Percentiles rank a stretch among this genome's conserved stretches.
Conservation (phyloP, 345 rosid species). For the Linum lewisii region DNA sequence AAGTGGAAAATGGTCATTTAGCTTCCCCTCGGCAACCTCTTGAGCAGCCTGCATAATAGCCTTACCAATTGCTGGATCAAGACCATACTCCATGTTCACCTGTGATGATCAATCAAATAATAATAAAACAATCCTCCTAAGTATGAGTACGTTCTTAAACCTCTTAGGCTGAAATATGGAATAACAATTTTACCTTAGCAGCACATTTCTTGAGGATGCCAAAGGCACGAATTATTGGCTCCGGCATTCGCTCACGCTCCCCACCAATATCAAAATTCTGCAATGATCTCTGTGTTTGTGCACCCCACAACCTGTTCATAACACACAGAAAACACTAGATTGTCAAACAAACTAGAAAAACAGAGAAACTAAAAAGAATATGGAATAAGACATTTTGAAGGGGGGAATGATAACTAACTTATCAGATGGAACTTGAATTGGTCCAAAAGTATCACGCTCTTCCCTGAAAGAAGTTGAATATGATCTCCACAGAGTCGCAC, state of each 20-base stretch:
- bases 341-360: neutral
- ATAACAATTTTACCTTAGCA: neutral
- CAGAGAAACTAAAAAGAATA: neutral
- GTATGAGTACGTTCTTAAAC: neutral
- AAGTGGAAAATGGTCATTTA: slow-evolving; percentile 10
- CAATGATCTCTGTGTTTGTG: slow-evolving; percentile 10
- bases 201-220: slow-evolving; percentile 10
- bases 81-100: slow-evolving; percentile 10
- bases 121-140: neutral
- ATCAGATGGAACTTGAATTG: slow-evolving; percentile 6
- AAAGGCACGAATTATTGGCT: slow-evolving; percentile 9
- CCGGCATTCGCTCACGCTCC: slow-evolving; percentile 7
- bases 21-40: slow-evolving; percentile 10
- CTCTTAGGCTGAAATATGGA: neutral
- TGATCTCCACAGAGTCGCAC: slow-evolving; percentile 1
- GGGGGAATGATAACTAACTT: neutral
- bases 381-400: neutral
- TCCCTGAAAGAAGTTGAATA: slow-evolving; percentile 4
- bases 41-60: slow-evolving; percentile 10
- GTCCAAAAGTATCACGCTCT: slow-evolving; percentile 9
- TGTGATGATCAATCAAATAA: neutral
- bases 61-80: slow-evolving; percentile 8
- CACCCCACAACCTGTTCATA: slow-evolving; percentile 4
- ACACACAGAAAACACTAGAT: neutral
- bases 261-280: slow-evolving; percentile 11